phyloP scores from a whole-genome alignment of 2,329 filamentous ascomycete genomes.

The Aspergillus persii region DNA sequence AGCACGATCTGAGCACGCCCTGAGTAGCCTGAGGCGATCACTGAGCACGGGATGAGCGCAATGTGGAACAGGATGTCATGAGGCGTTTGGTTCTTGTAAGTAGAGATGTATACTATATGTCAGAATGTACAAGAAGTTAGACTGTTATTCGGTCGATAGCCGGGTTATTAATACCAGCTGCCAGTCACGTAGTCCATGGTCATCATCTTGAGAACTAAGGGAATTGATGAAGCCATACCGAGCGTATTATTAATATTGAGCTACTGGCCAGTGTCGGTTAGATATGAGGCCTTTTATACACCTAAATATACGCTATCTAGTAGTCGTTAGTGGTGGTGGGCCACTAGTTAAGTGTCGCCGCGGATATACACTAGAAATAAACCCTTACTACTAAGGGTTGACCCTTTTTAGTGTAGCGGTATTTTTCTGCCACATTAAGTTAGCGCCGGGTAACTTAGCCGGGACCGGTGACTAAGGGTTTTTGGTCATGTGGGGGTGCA shows the following conservation, averaged over 20 bases:
- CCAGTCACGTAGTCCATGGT: not conserved
- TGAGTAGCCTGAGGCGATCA: no score
- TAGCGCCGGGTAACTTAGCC: not conserved
- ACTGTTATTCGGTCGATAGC: not conserved
- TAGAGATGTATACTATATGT: no score
- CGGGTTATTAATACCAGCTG: not conserved
- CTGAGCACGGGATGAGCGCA: no score
- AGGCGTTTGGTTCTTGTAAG: no score
- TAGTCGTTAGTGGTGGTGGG: not conserved
- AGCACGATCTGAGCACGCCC: no score
- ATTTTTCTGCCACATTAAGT: no score
- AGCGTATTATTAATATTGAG: not conserved
- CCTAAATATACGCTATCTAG: not conserved
- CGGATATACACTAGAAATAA: no score
- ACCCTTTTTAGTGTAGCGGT: no score
- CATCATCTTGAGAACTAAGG: not conserved
- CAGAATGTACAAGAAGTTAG: no score
- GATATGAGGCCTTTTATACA: not conserved
- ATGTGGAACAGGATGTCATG: no score
- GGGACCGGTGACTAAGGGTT: not conserved
- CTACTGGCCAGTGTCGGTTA: not conserved
- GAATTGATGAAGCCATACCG: not conserved
- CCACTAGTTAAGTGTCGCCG: not conserved
- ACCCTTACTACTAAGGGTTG: no score
- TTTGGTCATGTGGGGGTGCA: not conserved